These are phyloP conservation scores for Aureobasidium uvarum DNA, from an alignment of 2,329 filamentous ascomycete species.

Conservation along the genomic window DNA sequence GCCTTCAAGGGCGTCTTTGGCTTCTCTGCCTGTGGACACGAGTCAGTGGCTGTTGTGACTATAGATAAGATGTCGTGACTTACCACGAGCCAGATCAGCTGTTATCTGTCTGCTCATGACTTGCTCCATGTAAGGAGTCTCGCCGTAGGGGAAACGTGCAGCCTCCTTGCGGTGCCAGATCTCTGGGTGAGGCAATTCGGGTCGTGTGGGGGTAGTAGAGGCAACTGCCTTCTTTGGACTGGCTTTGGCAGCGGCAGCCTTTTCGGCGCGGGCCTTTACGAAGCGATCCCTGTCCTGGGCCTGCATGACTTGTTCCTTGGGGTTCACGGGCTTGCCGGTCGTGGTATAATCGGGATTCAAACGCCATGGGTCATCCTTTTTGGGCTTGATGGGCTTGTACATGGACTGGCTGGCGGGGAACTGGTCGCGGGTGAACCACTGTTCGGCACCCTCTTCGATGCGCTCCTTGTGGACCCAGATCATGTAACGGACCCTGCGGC, in stretches of 20 bases:
- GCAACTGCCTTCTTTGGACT: background rate
- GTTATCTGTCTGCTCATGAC: conserved; percentile 34
- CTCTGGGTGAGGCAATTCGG: conserved; percentile 33
- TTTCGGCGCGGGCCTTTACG: background rate
- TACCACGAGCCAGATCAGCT: conserved; percentile 34
- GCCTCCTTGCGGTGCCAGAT: conserved; percentile 37
- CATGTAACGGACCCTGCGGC: background rate
- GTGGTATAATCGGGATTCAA: background rate
- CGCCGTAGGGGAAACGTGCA: conserved; percentile 36
- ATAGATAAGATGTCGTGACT: conserved; percentile 14
- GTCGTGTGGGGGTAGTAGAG: background rate
- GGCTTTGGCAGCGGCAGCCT: background rate
- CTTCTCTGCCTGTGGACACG: conserved; percentile 3
- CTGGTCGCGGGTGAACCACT: conserved; percentile 15
- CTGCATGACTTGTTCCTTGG: conserved; percentile 16
- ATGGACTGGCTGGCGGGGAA: conserved; percentile 1
- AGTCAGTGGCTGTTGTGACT: background rate
- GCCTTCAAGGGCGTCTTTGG: background rate
- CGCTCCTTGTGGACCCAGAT: conserved; percentile 2
- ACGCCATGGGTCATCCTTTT: background rate
- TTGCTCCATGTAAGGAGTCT: conserved; percentile 36
- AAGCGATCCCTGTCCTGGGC: background rate
- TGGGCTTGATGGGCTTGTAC: background rate
- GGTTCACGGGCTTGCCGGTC: background rate
- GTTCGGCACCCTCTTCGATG: background rate